Evolutionary conservation across 2,329 filamentous ascomycete species (phyloP).

Genomic region (Elsinoe necatrix): DNA sequence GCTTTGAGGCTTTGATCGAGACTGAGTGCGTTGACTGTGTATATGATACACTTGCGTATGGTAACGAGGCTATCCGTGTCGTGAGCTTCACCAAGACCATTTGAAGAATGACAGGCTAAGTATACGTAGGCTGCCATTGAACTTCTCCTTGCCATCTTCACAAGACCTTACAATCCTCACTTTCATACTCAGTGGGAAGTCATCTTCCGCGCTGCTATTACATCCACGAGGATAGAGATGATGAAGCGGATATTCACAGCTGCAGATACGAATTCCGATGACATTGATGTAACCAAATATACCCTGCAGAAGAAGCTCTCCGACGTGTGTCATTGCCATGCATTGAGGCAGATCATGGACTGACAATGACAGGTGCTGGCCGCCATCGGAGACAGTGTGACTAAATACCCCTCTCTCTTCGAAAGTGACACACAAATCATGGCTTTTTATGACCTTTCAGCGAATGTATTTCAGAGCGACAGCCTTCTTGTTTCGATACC

Average conservation of each 20-base stretch:
- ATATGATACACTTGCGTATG: slow-evolving; percentile 60
- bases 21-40: slow-evolving; percentile 62
- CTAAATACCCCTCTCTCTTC: slow-evolving; percentile 58
- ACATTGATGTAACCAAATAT: slow-evolving; percentile 88
- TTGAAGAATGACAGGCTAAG: slow-evolving; percentile 21
- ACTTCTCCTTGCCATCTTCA: slow-evolving; percentile 31
- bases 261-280: slow-evolving; percentile 42
- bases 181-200: slow-evolving; percentile 46
- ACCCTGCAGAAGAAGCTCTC: slow-evolving; percentile 87
- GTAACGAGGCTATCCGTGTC: slow-evolving; percentile 56
- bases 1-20: slow-evolving; percentile 69
- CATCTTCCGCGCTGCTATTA: slow-evolving; percentile 25
- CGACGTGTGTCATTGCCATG: slow-evolving; percentile 55
- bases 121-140: slow-evolving; percentile 46
- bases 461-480: slow-evolving; percentile 69
- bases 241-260: slow-evolving; percentile 26
- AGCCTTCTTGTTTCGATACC: slow-evolving; percentile 92
- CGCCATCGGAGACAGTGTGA: slow-evolving; percentile 73
- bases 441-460: slow-evolving; percentile 69
- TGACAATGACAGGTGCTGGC: slow-evolving; percentile 60
- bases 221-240: slow-evolving; percentile 25
- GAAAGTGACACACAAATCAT: slow-evolving; percentile 60
- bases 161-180: slow-evolving; percentile 52
- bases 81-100: neutral
- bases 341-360: slow-evolving; percentile 9